Evolutionary conservation across 257 asterid species (phyloP).

Genomic region (Galeopsis tetrahit): DNA sequence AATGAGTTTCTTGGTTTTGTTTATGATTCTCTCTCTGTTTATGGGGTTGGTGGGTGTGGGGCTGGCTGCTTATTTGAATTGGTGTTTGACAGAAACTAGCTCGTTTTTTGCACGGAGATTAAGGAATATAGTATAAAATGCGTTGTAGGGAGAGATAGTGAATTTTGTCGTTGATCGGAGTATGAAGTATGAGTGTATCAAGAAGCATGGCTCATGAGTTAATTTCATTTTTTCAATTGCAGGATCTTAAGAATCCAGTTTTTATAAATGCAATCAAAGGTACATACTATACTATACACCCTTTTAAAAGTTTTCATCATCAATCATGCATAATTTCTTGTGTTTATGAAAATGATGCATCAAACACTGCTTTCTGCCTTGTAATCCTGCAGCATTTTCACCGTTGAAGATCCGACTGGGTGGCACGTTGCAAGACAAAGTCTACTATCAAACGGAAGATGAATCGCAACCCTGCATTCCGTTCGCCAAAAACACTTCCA

Average conservation of each 20-base stretch:
- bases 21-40: not conserved
- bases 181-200: not conserved
- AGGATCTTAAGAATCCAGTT: conserved; percentile 72
- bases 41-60: not conserved
- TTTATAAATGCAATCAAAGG: conserved; percentile 83
- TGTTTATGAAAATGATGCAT: conserved; percentile 28
- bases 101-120: too few species aligned
- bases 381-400: conserved; percentile 67
- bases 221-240: conserved; percentile 41
- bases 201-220: not conserved
- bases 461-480: conserved; percentile 54
- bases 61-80: not conserved
- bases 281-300: conserved; percentile 29
- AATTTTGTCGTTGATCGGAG: too few species aligned
- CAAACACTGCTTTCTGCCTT: conserved; percentile 20
- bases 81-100: too few species aligned
- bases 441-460: conserved; percentile 65
- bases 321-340: conserved; percentile 20
- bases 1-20: conserved; percentile 14
- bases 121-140: too few species aligned
- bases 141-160: too few species aligned
- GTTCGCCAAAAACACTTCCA: conserved; percentile 52
- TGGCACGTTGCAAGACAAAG: conserved; percentile 85
- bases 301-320: conserved; percentile 4
- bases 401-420: conserved; percentile 90